These are phyloP conservation scores for Hanseniaspora mollemarum DNA, from an alignment of 805 yeast species.

Conservation along the genomic window DNA sequence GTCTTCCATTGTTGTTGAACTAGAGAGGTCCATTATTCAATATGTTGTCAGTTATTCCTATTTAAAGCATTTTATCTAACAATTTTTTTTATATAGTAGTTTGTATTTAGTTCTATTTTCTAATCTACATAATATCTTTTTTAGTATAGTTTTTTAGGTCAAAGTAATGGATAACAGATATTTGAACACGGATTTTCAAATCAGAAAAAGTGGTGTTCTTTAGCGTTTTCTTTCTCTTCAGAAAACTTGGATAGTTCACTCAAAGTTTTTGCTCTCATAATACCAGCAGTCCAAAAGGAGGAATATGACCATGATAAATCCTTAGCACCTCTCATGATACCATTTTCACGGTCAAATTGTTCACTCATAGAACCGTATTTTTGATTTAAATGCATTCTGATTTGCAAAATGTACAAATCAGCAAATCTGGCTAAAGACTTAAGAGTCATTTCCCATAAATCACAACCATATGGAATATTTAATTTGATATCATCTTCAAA, in stretches of 20 bases:
- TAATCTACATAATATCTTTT: too few species aligned
- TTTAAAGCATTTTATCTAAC: too few species aligned
- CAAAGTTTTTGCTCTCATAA: constrained; percentile 42
- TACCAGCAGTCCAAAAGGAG: constrained; percentile 56
- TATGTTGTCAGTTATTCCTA: too few species aligned
- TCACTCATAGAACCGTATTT: constrained; percentile 66
- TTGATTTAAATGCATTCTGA: constrained; percentile 40
- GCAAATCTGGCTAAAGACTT: constrained; percentile 14
- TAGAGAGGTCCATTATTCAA: too few species aligned
- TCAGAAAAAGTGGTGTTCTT: too few species aligned
- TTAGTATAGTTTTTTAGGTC: too few species aligned
- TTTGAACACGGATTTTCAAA: too few species aligned
- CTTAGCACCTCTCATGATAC: constrained; percentile 78
- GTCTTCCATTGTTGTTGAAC: too few species aligned
- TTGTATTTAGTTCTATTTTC: too few species aligned
- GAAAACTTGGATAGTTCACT: constrained; percentile 19
- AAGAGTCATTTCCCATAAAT: constrained; percentile 14
- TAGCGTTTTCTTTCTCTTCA: constrained; percentile 11
- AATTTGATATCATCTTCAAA: constrained; percentile 7
- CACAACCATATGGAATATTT: constrained; percentile 10
- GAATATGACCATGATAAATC: constrained; percentile 88
- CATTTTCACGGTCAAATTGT: constrained; percentile 70
- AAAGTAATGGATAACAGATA: too few species aligned
- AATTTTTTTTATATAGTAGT: too few species aligned
- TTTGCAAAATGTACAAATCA: constrained; percentile 31